Evolutionary conservation across 345 rosid genomes (phyloP), one percentile per base, ranked within the genome.

Genomic region (Leavenworthia alabamica): DNA sequence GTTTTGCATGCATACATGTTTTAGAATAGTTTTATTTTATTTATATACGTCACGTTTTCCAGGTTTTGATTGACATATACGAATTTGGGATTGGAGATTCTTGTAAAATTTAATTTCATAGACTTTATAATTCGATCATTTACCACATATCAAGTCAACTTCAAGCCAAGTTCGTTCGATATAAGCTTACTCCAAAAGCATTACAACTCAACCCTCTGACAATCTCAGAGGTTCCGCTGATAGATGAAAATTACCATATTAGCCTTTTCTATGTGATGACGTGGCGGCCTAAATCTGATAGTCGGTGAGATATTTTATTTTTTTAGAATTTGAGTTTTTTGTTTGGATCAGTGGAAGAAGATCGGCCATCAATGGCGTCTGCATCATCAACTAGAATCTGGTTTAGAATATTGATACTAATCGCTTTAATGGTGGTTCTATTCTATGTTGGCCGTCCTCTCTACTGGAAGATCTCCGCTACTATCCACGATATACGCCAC

Each of bases 401-500:
- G 15, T 76, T 87, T 47, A 84, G 95, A 15, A 1, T 76, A 2
- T 62, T 62, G 15, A 28, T 81, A 11, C 37, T 66, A 10, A 44
- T 68, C 16, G 56, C 72, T 32, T 42, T 77, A 11, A 26, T 85
- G 29, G 67, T 77, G 28, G 51, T 78, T 20, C 65, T 90, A 52
- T 85, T 85, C 78, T 87, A 86, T 75, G 75, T 74, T 6, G 90
- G 90, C 8, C 90, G 93, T 8, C 97, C 97, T 44, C 88, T 89
- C 45, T 86, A 89, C 77, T 89, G 97, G 92, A 86, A 89, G 72
- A 81, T 89, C 81, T 83, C 97, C 17, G 97, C 93, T 64, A 90
- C 97, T 28, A 59, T 86, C 53, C 95, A 86, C 69, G 95, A 90
- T 64, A 82, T 90, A 80, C 90, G 88, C 70, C 79, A 83, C 51